phyloP scores from a whole-genome alignment of 2,329 filamentous ascomycete genomes.

The Phialemonium atrogriseum region DNA sequence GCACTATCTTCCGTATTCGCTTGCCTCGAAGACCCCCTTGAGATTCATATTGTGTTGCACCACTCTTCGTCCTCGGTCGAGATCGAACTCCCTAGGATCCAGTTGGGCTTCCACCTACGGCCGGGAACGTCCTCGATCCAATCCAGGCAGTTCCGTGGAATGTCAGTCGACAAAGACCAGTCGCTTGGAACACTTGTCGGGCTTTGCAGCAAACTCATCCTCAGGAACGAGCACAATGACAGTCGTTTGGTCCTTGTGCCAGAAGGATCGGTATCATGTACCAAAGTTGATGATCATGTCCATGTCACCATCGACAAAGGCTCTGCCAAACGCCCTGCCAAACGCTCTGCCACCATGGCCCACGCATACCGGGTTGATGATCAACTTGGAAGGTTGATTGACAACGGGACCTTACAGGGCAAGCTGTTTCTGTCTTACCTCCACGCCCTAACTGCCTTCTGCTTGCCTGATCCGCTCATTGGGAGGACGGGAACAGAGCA shows the following conservation, averaged over 20 bases:
- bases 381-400: constrained; percentile 38
- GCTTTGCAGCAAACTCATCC: constrained; percentile 38
- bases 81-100: constrained; percentile 36
- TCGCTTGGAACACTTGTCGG: constrained; percentile 39
- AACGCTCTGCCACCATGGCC: constrained; percentile 9
- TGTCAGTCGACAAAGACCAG: constrained; percentile 38
- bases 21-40: constrained; percentile 23
- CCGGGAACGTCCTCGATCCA: constrained; percentile 17
- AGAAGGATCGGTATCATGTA: constrained; percentile 19
- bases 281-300: constrained; percentile 18
- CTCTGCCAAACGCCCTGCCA: too few relatives aligned
- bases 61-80: constrained; percentile 15
- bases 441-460: constrained; percentile 46
- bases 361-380: constrained; percentile 41
- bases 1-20: constrained; percentile 22
- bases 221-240: constrained; percentile 19
- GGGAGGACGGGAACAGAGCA: constrained; percentile 44
- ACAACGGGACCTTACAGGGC: constrained; percentile 41
- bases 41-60: constrained; percentile 26
- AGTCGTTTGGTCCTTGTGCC: constrained; percentile 31
- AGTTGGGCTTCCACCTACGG: constrained; percentile 35
- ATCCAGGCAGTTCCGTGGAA: constrained; percentile 42
- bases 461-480: constrained; percentile 40
- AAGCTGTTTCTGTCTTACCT: constrained; percentile 43
- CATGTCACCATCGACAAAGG: constrained; percentile 23